phyloP scores from a whole-genome alignment of 1,139 yeast genomes.

The Pichia sp. region DNA sequence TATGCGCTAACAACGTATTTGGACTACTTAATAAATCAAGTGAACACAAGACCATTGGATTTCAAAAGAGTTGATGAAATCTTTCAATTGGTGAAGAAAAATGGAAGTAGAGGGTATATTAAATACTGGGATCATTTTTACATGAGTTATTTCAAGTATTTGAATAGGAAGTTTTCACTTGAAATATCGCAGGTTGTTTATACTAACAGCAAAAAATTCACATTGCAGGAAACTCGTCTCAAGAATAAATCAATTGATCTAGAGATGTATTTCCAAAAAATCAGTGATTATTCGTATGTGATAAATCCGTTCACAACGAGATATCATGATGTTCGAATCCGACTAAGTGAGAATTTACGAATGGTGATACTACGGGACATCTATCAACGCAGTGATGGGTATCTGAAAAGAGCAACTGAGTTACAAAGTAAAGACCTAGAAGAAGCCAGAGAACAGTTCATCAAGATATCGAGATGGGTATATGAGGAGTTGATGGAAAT shows the following conservation, averaged over 20 bases:
- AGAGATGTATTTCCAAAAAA: conserved; percentile 12
- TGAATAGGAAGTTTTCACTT: conserved; percentile 22
- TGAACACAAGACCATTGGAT: conserved; percentile 10
- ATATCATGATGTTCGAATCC: conserved; percentile 20
- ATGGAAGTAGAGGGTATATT: conserved; percentile 11
- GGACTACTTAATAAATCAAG: conserved; percentile 22
- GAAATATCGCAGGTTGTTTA: conserved; percentile 20
- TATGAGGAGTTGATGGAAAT: conserved; percentile 17
- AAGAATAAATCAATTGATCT: neutral
- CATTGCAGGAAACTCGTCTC: neutral
- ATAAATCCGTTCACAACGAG: conserved; percentile 26
- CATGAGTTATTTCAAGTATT: conserved; percentile 26
- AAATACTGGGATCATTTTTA: conserved; percentile 28
- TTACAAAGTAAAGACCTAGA: conserved; percentile 12
- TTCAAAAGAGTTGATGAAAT: conserved; percentile 21
- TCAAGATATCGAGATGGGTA: conserved; percentile 23
- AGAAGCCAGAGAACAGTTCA: conserved; percentile 12
- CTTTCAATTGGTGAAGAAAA: conserved; percentile 13
- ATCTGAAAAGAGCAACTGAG: conserved; percentile 15
- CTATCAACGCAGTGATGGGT: conserved; percentile 19
- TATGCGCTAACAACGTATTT: conserved; percentile 25
- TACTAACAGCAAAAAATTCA: conserved; percentile 10
- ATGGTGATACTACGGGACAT: conserved; percentile 25
- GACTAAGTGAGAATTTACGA: conserved; percentile 14
- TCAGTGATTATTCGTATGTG: conserved; percentile 14